phyloP scores from a whole-genome alignment of 2,329 filamentous ascomycete genomes.

The Cladosporium phlei region DNA sequence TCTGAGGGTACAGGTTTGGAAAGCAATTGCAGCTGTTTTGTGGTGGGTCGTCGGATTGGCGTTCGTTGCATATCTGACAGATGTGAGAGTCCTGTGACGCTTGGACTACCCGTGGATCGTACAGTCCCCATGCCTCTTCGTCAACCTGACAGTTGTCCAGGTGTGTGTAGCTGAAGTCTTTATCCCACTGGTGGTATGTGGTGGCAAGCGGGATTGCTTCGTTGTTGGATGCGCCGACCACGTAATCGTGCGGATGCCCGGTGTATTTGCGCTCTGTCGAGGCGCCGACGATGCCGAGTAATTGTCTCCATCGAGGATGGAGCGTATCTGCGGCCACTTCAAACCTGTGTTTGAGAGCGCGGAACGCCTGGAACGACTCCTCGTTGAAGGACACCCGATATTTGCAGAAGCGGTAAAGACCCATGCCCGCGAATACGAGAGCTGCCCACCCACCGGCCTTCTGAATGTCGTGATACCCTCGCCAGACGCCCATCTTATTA shows the following conservation, averaged over 20 bases:
- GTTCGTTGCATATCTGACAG: slow-evolving; percentile 45
- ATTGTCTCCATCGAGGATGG: slow-evolving; percentile 43
- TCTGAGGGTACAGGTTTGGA: slow-evolving; percentile 47
- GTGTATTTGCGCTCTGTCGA: slow-evolving; percentile 38
- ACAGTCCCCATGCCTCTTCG: slow-evolving; percentile 43
- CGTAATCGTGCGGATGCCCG: slow-evolving; percentile 52
- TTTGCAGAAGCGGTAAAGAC: slow-evolving; percentile 58
- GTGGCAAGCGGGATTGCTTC: slow-evolving; percentile 41
- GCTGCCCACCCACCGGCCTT: slow-evolving; percentile 53
- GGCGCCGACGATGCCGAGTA: slow-evolving; percentile 46
- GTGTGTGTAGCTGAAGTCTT: slow-evolving; percentile 45
- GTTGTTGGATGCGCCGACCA: slow-evolving; percentile 40
- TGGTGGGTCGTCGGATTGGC: slow-evolving; percentile 48
- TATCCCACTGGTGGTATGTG: slow-evolving; percentile 47
- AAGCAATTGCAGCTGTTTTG: slow-evolving; percentile 52
- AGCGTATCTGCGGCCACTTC: slow-evolving; percentile 30
- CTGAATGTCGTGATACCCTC: slow-evolving; percentile 56
- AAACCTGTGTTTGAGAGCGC: slow-evolving; percentile 43
- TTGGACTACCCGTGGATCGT: slow-evolving; percentile 46
- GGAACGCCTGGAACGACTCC: slow-evolving; percentile 47
- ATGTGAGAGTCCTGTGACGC: slow-evolving; percentile 27
- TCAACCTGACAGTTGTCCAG: slow-evolving; percentile 50
- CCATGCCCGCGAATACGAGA: slow-evolving; percentile 54
- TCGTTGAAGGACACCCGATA: slow-evolving; percentile 48
- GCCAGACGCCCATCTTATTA: slow-evolving; percentile 52